Evolutionary conservation across 495 filamentous ascomycete genomes (phyloP), one percentile per base, ranked within the genome.

Genomic region (Amorphotheca resinae): DNA sequence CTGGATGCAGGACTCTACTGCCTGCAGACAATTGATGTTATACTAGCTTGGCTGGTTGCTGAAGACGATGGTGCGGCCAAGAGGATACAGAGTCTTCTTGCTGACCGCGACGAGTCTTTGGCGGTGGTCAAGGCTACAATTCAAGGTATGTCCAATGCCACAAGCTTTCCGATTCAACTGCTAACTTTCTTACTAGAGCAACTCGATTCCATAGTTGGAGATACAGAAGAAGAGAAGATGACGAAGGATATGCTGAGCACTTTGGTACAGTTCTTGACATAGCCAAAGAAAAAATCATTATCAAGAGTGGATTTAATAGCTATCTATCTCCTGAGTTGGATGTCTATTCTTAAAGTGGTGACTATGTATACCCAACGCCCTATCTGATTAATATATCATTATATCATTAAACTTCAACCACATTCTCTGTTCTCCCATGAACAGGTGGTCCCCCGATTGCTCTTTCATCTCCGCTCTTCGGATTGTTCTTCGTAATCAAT

Each of bases 1-100:
- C 65, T 96, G 22, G 88, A 95, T 53, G 87, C 81, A 0, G 91
- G 91, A 0, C 56, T 96, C 15, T 95, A 86, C 62, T 81, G 72
- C 21, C 63, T 96, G 41, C 85, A 94, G 63, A 86, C 80, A 5
- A 73, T 88, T 34, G 91, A 96, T 64, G 74, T 86, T 9, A 79
- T 95, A 26, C 56, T 96, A 28, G 86, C 91, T 16, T 99, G 93
- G 93, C 66, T 96, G 15, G 66, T 86, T 11, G 93, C 88, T 1
- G 93, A 99, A 60, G 93, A 96, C 55, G 75, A 76, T 34, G 87
- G 85, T 0, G 83, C 85, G 4, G 76, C 69, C 59, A 68, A 62
- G 30, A 82, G 72, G 60, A 75, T 95, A 15, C 48, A 68, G 18
- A 63, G 62, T 15, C 56, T 80, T 20, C 62, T 95, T 22, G 77